Conservation (phyloP, 495 filamentous ascomycete species). For the Tuber microsphaerosporum region DNA sequence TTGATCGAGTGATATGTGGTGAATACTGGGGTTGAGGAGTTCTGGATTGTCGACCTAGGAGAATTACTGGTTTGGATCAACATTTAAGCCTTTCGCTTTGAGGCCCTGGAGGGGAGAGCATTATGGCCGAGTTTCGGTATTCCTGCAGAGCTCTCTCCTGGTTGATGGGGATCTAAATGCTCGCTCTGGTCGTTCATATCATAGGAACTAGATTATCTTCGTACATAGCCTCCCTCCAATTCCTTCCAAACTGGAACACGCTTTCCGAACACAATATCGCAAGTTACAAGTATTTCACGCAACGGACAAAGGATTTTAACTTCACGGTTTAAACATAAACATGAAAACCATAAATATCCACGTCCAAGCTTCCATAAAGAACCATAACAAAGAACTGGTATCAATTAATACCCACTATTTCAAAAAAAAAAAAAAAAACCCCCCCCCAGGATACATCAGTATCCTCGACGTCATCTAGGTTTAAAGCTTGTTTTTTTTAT, state of each 20-base stretch:
- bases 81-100: neutral
- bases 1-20: neutral
- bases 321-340: neutral
- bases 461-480: no score
- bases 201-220: neutral
- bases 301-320: neutral
- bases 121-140: neutral
- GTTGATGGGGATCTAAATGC: neutral
- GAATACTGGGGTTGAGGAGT: neutral
- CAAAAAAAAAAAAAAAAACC: no score
- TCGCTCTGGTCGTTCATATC: neutral
- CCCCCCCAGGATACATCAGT: no score
- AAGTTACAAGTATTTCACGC: neutral
- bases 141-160: neutral
- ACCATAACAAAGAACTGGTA: no score
- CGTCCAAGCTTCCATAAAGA: neutral
- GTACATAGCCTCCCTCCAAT: neutral
- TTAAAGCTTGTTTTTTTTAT: no score
- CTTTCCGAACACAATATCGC: neutral
- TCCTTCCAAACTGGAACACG: neutral
- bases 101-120: neutral
- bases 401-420: no score
- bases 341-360: neutral
- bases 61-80: neutral
- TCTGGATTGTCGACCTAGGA: neutral